Base-by-base conservation (phyloP, 2,329 filamentous ascomycete species). In the Fusarium chaquense region DNA sequence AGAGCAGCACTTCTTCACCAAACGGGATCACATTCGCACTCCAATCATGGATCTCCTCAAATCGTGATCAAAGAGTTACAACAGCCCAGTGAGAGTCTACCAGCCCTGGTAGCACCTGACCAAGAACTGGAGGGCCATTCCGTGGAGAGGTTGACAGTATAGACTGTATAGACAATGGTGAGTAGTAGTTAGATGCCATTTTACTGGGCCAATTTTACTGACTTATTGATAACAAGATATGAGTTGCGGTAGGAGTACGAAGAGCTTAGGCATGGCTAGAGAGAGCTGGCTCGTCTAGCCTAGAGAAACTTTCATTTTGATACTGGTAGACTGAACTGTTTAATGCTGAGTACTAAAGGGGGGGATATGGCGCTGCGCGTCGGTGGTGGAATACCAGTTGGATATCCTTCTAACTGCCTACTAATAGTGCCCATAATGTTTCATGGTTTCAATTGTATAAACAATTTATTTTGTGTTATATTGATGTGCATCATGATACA, bases 1-100 rank as follows among this genome's bases (percentile, higher is more conserved):
- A 81, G 80, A 81, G 79, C 72, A 79, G 70, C 81, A 75, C 61
- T 80, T 73, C 59, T 62, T 32, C 63, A 57, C 24, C 62, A 52
- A 45, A 26, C 47, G 40, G 74, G 51, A 30, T 54, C 65, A 4
- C 43, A 63, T 22, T 36, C 67, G 4, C 45, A 65, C 20, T 33
- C 41, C 20, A 47, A 45, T 10, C 49, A 47, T 7, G 41, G 20
- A 1, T 45, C 45, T 16, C 54, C 69, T 15, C 62, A 60, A n/a
- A 33, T 59, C 18, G 28, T 62, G 32, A 30, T 61, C 15, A 58
- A 71, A 44, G 24, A 70, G 13, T 38, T 59, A 7, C 52, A 67
- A 8, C 58, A 62, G n/a, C 62, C 65, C 1, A 58, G 44, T 28
- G 62, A 65, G 26, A 67, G 62, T 30, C 52, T 60, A 24, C 41